Conservation (phyloP, 2,329 filamentous ascomycete species). For the Teratosphaeria viscida region DNA sequence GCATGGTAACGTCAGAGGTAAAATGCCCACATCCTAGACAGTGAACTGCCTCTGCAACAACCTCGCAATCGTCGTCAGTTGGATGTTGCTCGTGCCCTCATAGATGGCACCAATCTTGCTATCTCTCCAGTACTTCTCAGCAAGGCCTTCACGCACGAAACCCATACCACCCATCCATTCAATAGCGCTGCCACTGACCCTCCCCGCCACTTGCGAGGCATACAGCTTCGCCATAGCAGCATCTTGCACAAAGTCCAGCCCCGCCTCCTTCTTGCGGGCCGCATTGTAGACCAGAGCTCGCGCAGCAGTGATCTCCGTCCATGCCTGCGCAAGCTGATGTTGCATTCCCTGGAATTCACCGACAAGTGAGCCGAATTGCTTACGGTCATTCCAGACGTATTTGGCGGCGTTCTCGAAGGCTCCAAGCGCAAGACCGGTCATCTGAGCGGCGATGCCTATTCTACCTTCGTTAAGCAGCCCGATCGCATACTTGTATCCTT, state of each 20-base stretch:
- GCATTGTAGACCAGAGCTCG: constrained; percentile 92
- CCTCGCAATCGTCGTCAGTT: constrained; percentile 61
- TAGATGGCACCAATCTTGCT: constrained; percentile 71
- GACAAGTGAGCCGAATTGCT: constrained; percentile 87
- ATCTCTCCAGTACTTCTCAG: constrained; percentile 96
- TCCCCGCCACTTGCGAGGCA: constrained; percentile 82
- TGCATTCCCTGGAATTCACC: constrained; percentile 99
- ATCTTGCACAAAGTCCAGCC: constrained; percentile 87
- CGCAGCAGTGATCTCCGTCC: constrained; percentile 84
- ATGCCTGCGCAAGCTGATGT: constrained; percentile 93
- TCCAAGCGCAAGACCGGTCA: constrained; percentile 91
- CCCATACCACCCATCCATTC: constrained; percentile 99
- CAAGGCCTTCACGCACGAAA: constrained; percentile 89
- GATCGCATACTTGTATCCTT: constrained; percentile 98
- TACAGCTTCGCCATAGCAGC: constrained; percentile 98
- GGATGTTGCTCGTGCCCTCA: constrained; percentile 75
- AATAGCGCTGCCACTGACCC: constrained; percentile 73
- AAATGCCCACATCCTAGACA: constrained; percentile 25
- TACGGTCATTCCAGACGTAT: constrained; percentile 97
- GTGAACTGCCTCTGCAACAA: constrained; percentile 60
- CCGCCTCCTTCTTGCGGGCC: constrained; percentile 93
- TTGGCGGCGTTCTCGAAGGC: constrained; percentile 89
- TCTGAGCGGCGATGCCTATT: constrained; percentile 96
- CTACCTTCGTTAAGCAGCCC: constrained; percentile 87
- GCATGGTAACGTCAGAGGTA: neutral